Percentiles rank a stretch among this genome's conserved stretches.
These are phyloP conservation scores for Prunus fruticosa DNA, from an alignment of 306 rosid species.

Conservation along the genomic window DNA sequence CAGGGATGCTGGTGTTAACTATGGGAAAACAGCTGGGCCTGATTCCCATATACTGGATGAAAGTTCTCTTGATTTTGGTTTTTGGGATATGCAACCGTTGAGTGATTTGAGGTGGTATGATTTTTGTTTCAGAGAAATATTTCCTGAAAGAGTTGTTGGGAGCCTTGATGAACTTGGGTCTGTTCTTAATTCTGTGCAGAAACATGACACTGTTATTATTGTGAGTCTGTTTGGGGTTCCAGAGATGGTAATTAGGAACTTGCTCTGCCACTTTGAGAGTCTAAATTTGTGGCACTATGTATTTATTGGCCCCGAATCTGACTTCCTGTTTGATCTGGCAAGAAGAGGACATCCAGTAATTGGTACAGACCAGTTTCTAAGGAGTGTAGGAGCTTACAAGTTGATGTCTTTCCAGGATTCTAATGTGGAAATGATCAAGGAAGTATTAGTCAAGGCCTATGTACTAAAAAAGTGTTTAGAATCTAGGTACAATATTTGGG, in stretches of 20 bases:
- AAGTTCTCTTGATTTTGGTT: constrained; percentile 53
- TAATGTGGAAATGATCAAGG: constrained; percentile 34
- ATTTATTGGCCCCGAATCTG: constrained; percentile 58
- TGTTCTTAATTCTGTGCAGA: constrained; percentile 49
- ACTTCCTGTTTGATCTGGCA: constrained; percentile 62
- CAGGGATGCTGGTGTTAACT: constrained; percentile 95
- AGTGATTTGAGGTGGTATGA: constrained; percentile 80
- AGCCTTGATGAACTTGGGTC: constrained; percentile 62
- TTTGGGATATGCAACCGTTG: constrained; percentile 66
- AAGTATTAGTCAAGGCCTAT: constrained; percentile 49
- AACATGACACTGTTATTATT: constrained; percentile 42
- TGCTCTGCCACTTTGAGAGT: constrained; percentile 83
- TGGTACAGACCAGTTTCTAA: constrained; percentile 49
- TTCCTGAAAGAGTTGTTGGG: constrained; percentile 47
- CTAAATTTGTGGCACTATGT: constrained; percentile 61
- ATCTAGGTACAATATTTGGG: constrained; percentile 45
- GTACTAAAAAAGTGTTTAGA: constrained; percentile 56
- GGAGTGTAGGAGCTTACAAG: constrained; percentile 41
- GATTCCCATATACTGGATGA: constrained; percentile 75
- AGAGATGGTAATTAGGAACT: constrained; percentile 50
- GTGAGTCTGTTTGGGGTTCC: constrained; percentile 58
- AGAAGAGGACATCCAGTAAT: constrained; percentile 85
- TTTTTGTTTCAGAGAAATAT: constrained; percentile 86
- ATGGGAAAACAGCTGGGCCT: constrained; percentile 95
- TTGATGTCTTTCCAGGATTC: constrained; percentile 33